Percentiles rank a stretch among this genome's conserved stretches.
These are phyloP conservation scores for Globisporangium perplexum DNA, from an alignment of 352 stramenopile genomes.

Conservation along the genomic window DNA sequence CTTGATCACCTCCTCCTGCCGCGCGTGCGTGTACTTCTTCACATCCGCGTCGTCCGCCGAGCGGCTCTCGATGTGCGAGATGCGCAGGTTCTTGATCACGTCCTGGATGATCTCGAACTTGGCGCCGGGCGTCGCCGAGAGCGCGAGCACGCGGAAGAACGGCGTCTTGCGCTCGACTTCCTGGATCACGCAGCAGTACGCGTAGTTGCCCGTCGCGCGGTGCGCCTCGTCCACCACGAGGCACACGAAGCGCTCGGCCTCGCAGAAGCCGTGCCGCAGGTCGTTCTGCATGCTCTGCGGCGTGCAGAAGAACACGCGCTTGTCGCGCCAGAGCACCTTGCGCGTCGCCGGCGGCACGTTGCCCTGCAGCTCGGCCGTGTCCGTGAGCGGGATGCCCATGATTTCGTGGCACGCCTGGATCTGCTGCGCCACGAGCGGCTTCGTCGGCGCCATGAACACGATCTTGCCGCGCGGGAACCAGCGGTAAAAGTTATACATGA, in stretches of 20 bases:
- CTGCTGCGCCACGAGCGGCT: slow-evolving; percentile 97
- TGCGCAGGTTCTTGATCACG: slow-evolving; percentile 93
- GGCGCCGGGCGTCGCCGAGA: slow-evolving; percentile 96
- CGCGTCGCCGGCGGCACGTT: slow-evolving; percentile 67
- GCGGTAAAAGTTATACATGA: slow-evolving; percentile 99
- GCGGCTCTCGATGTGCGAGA: slow-evolving; percentile 94
- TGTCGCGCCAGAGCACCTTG: slow-evolving; percentile 86
- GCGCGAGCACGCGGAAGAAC: slow-evolving; percentile 90
- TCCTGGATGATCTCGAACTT: slow-evolving; percentile 95
- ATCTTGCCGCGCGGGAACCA: slow-evolving; percentile 96
- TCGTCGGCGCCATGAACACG: slow-evolving; percentile 98
- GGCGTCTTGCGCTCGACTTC: slow-evolving; percentile 54
- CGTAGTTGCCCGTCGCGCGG: slow-evolving; percentile 95
- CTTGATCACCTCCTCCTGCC: slow-evolving; percentile 81
- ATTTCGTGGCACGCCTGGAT: slow-evolving; percentile 95
- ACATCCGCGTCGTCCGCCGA: slow-evolving; percentile 95
- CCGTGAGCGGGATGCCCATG: slow-evolving; percentile 89
- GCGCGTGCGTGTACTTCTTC: slow-evolving; percentile 78
- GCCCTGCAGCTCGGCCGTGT: slow-evolving; percentile 84
- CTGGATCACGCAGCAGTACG: slow-evolving; percentile 92
- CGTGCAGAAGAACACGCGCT: slow-evolving; percentile 98
- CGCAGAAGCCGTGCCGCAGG: slow-evolving; percentile 75
- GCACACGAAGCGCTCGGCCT: slow-evolving; percentile 89
- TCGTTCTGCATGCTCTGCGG: slow-evolving; percentile 98
- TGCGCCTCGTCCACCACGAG: slow-evolving; percentile 98